These are phyloP conservation scores for Citrus maxima DNA, from an alignment of 345 rosid genomes.

Conservation along the genomic window DNA sequence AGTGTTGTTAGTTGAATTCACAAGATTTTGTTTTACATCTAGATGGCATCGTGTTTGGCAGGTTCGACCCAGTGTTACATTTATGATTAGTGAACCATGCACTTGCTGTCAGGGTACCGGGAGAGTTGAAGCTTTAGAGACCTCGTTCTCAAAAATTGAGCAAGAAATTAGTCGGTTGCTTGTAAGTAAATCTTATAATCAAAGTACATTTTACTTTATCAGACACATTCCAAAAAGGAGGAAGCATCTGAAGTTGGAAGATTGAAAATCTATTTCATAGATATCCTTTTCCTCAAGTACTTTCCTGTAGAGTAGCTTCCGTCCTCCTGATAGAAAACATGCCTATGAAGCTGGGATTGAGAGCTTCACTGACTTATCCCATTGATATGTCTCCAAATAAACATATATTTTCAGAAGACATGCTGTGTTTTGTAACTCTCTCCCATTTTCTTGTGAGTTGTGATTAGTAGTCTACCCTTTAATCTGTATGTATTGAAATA, in stretches of 20 bases:
- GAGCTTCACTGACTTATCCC: too few species aligned
- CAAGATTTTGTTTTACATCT: conserved; percentile 4
- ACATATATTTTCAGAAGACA: too few species aligned
- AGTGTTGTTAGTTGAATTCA: neutral
- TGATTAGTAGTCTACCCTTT: too few species aligned
- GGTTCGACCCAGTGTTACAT: conserved; percentile 98
- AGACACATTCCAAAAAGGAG: neutral
- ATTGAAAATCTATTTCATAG: neutral
- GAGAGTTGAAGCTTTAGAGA: conserved; percentile 94
- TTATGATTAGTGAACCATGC: conserved; percentile 96
- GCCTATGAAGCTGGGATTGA: too few species aligned
- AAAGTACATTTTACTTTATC: neutral
- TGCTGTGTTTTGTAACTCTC: neutral
- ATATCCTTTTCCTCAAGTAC: neutral
- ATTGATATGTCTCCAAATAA: too few species aligned
- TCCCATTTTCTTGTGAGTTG: too few species aligned
- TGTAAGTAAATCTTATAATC: conserved; percentile 46
- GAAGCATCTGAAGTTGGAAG: neutral
- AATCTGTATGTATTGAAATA: neutral
- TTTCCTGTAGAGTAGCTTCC: neutral
- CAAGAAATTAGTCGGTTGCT: conserved; percentile 86
- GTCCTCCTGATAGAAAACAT: neutral
- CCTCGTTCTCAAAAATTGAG: conserved; percentile 91
- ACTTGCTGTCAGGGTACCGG: conserved; percentile 92
- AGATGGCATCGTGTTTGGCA: conserved; percentile 30